Evolutionary conservation across 1,284 basidiomycete species (phyloP), one percentile per base, ranked within the genome.

Genomic region (Puccinia novopanici): DNA sequence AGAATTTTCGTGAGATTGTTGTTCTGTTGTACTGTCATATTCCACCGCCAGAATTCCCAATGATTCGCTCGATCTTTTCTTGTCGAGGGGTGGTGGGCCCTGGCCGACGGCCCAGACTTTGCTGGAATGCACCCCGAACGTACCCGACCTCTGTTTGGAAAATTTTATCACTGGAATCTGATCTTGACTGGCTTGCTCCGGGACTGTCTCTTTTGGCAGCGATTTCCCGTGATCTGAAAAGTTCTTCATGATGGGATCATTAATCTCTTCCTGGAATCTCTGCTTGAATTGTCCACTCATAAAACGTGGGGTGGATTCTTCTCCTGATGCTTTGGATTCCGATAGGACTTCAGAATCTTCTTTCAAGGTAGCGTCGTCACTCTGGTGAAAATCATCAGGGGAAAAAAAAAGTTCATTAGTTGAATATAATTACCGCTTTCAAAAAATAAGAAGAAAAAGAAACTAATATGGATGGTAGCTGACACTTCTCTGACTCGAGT

Each of bases 401-500:
- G 22, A n/a, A 42, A 10, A n/a, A 8, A 40, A 40, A 12, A 63
- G n/a, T n/a, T n/a, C n/a, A 37, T 63, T 63, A 40, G 3, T 22
- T 27, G 19, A 22, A 4, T 37, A 57, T 22, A 19, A 19, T 30
- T 8, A 10, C 22, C 12, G 12, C 6, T 12, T n/a, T n/a, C n/a
- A n/a, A n/a, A n/a, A n/a, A n/a, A n/a, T n/a, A n/a, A n/a, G n/a
- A n/a, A n/a, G n/a, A n/a, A n/a, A n/a, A n/a, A n/a, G 12, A 13
- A 68, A 30, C n/a, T 45, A 37, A 4, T 15, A 3, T n/a, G 37
- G 6, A 27, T 19, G 13, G 8, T 27, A 13, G 6, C 67, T 52
- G 8, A 68, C 67, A 68, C 68, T 52, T 54, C 45, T 54, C 27
- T 50, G 68, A 13, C n/a, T 67, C n/a, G 63, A n/a, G 42, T 27